Evolutionary conservation across 2,329 filamentous ascomycete species (phyloP).

Genomic region (Daldinia eschscholtzii): DNA sequence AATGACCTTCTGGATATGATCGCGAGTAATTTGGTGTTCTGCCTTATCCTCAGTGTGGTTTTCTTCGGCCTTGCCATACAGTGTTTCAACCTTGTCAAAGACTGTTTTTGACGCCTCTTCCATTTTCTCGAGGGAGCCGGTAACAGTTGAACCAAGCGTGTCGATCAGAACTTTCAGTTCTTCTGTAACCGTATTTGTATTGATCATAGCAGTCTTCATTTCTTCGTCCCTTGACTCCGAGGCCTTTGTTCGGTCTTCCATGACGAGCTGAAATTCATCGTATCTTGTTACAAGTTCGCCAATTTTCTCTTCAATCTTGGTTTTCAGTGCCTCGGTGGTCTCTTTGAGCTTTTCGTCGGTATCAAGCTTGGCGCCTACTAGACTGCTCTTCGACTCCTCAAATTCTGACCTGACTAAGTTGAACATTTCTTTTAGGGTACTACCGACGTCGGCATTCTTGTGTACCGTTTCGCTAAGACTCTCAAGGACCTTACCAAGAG

Average conservation of each 20-base stretch:
- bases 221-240: conserved; percentile 79
- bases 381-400: conserved; percentile 83
- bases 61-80: conserved; percentile 81
- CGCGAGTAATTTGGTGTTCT: conserved; percentile 85
- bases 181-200: conserved; percentile 84
- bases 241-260: conserved; percentile 79
- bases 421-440: conserved; percentile 78
- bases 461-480: conserved; percentile 72
- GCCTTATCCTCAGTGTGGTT: conserved; percentile 78
- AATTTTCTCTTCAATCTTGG: conserved; percentile 74
- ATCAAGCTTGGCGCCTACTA: conserved; percentile 85
- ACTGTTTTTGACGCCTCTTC: conserved; percentile 89
- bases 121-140: conserved; percentile 87
- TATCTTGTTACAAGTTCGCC: conserved; percentile 87
- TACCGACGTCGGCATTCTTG: conserved; percentile 67
- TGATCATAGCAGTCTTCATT: conserved; percentile 78
- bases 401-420: conserved; percentile 87
- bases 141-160: conserved; percentile 83
- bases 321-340: conserved; percentile 65
- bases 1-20: conserved; percentile 81
- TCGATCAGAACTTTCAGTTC: conserved; percentile 90
- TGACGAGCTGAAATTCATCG: conserved; percentile 81
- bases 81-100: conserved; percentile 84
- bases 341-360: conserved; percentile 80
- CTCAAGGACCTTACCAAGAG: conserved; percentile 77